Conservation (phyloP, 2,329 filamentous ascomycete genomes). For the Emmonsiellopsis sp. region DNA sequence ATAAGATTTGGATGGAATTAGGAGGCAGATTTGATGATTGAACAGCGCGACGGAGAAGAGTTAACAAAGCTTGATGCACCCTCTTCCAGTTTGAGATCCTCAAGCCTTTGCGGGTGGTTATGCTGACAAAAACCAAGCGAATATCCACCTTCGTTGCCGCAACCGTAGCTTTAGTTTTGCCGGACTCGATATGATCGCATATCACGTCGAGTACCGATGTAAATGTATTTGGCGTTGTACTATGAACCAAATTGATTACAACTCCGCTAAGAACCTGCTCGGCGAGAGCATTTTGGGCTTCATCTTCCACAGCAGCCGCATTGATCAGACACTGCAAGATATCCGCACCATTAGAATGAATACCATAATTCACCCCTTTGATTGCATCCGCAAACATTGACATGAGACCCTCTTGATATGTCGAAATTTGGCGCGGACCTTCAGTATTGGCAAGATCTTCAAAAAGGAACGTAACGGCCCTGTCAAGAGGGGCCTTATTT, state of each 20-base stretch:
- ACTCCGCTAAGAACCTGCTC: slow-evolving; percentile 66
- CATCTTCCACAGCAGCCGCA: slow-evolving; percentile 19
- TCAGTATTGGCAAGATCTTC: slow-evolving; percentile 49
- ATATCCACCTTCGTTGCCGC: slow-evolving; percentile 32
- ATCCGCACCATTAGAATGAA: slow-evolving; percentile 49
- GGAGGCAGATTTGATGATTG: slow-evolving; percentile 17
- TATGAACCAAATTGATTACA: slow-evolving; percentile 73
- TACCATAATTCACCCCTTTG: slow-evolving; percentile 49
- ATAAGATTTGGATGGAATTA: slow-evolving; percentile 24
- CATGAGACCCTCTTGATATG: slow-evolving; percentile 85
- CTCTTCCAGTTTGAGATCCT: slow-evolving; percentile 64
- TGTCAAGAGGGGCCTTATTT: slow-evolving; percentile 57
- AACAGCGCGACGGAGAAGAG: slow-evolving; percentile 39
- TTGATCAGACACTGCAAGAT: slow-evolving; percentile 45
- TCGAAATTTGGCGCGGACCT: slow-evolving; percentile 28
- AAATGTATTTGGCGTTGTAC: slow-evolving; percentile 67
- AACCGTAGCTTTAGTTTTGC: slow-evolving; percentile 20
- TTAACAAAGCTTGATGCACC: slow-evolving; percentile 50
- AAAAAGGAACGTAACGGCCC: slow-evolving; percentile 64
- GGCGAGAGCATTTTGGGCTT: slow-evolving; percentile 20
- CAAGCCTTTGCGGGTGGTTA: slow-evolving; percentile 68
- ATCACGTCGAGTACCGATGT: slow-evolving; percentile 56
- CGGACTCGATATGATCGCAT: slow-evolving; percentile 38
- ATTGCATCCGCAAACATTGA: slow-evolving; percentile 79
- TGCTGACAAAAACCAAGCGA: slow-evolving; percentile 50